Evolutionary conservation across 2,329 filamentous ascomycete genomes (phyloP).

Genomic region (Arthrobotrys entomopaga): DNA sequence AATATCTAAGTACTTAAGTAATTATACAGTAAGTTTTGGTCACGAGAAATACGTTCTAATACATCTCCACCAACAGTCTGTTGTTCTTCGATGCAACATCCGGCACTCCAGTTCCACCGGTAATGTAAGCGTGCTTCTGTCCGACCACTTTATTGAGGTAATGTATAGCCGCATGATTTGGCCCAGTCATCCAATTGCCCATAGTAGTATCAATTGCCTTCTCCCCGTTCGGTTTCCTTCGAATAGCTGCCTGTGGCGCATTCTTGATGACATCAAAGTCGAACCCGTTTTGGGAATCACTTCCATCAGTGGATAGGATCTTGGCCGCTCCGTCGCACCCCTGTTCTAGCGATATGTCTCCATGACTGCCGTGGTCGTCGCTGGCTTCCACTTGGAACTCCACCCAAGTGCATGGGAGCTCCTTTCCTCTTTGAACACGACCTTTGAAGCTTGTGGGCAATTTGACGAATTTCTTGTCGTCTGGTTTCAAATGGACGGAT

Average conservation of each 20-base stretch:
- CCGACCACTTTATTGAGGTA: slow-evolving; percentile 60
- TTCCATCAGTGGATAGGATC: slow-evolving; percentile 62
- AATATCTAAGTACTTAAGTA: too few species aligned
- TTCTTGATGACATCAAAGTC: slow-evolving; percentile 60
- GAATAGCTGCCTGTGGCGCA: slow-evolving; percentile 61
- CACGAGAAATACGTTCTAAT: slow-evolving; percentile 28
- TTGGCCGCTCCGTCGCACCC: slow-evolving; percentile 63
- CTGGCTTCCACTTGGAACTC: slow-evolving; percentile 63
- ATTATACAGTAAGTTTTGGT: too few species aligned
- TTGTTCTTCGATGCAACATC: slow-evolving; percentile 61
- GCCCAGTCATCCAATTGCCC: slow-evolving; percentile 62
- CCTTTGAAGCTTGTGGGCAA: slow-evolving; percentile 62
- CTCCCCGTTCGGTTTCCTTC: slow-evolving; percentile 61
- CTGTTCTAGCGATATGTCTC: slow-evolving; percentile 62
- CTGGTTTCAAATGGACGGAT: slow-evolving; percentile 60
- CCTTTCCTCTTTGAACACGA: slow-evolving; percentile 62
- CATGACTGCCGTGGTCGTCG: slow-evolving; percentile 62
- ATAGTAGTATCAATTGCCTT: slow-evolving; percentile 61
- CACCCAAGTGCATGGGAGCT: slow-evolving; percentile 62
- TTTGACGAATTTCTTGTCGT: slow-evolving; percentile 60
- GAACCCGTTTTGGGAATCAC: slow-evolving; percentile 60
- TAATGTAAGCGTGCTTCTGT: slow-evolving; percentile 61
- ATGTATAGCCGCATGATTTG: slow-evolving; percentile 62
- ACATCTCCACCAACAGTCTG: slow-evolving; percentile 58
- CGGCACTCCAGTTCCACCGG: slow-evolving; percentile 60